phyloP scores from a whole-genome alignment of 2,329 filamentous ascomycete species.

The Rutstroemia sp. region DNA sequence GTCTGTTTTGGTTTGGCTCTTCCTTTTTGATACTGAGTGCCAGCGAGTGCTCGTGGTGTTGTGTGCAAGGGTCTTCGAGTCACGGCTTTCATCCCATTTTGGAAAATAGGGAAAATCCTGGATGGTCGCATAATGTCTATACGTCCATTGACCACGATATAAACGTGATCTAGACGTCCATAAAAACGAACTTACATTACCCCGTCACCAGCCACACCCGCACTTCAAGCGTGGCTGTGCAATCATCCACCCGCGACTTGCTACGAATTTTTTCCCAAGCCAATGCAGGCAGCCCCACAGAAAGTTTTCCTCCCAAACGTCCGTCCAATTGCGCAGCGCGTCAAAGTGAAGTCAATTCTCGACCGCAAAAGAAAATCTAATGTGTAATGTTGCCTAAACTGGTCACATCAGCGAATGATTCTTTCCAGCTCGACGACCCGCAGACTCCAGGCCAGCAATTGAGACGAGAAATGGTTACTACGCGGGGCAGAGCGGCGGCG shows the following conservation, averaged over 20 bases:
- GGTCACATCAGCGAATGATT: constrained; percentile 19
- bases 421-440: constrained; percentile 12
- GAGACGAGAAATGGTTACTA: constrained; percentile 18
- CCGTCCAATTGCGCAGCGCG: not conserved
- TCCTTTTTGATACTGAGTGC: not conserved
- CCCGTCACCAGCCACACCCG: no score
- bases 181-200: not conserved
- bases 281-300: no score
- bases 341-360: not conserved
- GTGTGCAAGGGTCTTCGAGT: not conserved
- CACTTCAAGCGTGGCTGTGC: no score
- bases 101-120: not conserved
- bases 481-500: constrained; percentile 12
- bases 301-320: not conserved
- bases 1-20: constrained; percentile 2
- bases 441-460: constrained; percentile 7
- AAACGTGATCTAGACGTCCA: not conserved
- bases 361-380: not conserved
- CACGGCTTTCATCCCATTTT: not conserved
- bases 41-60: not conserved
- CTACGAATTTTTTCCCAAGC: no score
- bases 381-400: constrained; percentile 24
- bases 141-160: not conserved
- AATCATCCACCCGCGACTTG: no score
- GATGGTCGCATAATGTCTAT: not conserved